Evolutionary conservation across 805 yeast genomes (phyloP).

Genomic region (Kuraishia capsulata): DNA sequence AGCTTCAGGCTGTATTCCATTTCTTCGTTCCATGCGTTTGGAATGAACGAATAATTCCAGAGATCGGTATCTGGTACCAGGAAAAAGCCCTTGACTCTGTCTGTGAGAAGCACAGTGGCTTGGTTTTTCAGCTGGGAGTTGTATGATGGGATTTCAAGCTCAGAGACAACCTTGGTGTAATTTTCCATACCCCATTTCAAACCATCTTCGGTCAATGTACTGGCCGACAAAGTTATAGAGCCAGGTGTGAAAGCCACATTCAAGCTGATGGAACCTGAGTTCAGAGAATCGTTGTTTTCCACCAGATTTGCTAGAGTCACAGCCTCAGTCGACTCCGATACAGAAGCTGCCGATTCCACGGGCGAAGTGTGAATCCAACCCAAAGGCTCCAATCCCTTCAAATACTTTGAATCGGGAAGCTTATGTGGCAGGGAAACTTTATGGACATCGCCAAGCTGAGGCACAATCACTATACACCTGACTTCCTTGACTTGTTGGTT

Average conservation of each 20-base stretch:
- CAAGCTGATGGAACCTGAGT: constrained; percentile 40
- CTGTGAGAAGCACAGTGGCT: constrained; percentile 68
- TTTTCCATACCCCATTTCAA: constrained; percentile 68
- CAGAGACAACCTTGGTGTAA: constrained; percentile 45
- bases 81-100: constrained; percentile 70
- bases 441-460: constrained; percentile 74
- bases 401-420: constrained; percentile 26
- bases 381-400: constrained; percentile 60
- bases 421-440: constrained; percentile 51
- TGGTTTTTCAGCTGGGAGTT: constrained; percentile 46
- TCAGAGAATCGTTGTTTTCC: constrained; percentile 27
- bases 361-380: constrained; percentile 95
- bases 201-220: constrained; percentile 54
- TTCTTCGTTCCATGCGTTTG: constrained; percentile 71
- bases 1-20: constrained; percentile 53
- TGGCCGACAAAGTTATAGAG: constrained; percentile 68
- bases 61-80: constrained; percentile 74
- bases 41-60: constrained; percentile 90
- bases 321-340: constrained; percentile 64
- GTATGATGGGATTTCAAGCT: constrained; percentile 57
- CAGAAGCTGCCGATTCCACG: constrained; percentile 38
- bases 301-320: constrained; percentile 43
- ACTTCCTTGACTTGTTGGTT: constrained; percentile 72
- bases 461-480: constrained; percentile 65
- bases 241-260: constrained; percentile 76